Conservation (phyloP, 2,329 filamentous ascomycete genomes). For the Keithomyces neogunnii region DNA sequence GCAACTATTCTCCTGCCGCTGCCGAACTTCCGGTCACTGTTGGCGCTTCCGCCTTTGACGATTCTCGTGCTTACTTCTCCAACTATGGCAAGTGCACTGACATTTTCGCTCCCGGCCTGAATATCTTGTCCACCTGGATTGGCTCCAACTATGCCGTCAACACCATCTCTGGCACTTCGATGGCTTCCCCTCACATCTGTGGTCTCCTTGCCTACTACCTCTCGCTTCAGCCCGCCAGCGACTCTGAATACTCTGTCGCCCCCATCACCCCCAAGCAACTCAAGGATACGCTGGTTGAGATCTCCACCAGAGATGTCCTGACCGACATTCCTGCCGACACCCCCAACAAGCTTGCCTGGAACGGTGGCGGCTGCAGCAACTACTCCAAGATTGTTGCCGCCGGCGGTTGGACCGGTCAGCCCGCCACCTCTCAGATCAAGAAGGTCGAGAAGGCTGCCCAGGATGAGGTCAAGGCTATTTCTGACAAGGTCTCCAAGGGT, state of each 20-base stretch:
- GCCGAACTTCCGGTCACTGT: conserved; percentile 90
- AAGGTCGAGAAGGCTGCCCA: conserved; percentile 53
- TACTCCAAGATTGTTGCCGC: conserved; percentile 72
- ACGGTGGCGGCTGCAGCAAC: conserved; percentile 92
- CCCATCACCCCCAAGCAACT: conserved; percentile 88
- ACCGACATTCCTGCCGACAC: conserved; percentile 78
- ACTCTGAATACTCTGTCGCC: conserved; percentile 86
- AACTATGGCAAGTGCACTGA: conserved; percentile 99
- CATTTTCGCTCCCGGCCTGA: conserved; percentile 95
- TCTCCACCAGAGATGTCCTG: conserved; percentile 73
- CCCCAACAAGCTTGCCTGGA: conserved; percentile 95
- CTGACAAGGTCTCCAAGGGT: conserved; percentile 47
- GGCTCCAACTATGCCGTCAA: conserved; percentile 93
- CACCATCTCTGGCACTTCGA: conserved; percentile 98
- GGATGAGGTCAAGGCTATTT: conserved; percentile 50
- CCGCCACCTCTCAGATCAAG: conserved; percentile 37
- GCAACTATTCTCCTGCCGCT: conserved; percentile 97
- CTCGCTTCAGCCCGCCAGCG: conserved; percentile 82
- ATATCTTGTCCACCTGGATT: conserved; percentile 97
- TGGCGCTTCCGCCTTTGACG: conserved; percentile 84
- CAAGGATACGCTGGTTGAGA: conserved; percentile 77
- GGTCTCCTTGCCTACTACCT: conserved; percentile 97
- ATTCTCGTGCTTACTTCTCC: conserved; percentile 99
- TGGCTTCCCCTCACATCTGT: conserved; percentile 95
- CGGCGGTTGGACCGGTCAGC: conserved; percentile 59